Evolutionary conservation across 192 early-diverging fungal genomes (phyloP), one percentile per base, ranked within the genome.

Genomic region (Coemansia sp.): DNA sequence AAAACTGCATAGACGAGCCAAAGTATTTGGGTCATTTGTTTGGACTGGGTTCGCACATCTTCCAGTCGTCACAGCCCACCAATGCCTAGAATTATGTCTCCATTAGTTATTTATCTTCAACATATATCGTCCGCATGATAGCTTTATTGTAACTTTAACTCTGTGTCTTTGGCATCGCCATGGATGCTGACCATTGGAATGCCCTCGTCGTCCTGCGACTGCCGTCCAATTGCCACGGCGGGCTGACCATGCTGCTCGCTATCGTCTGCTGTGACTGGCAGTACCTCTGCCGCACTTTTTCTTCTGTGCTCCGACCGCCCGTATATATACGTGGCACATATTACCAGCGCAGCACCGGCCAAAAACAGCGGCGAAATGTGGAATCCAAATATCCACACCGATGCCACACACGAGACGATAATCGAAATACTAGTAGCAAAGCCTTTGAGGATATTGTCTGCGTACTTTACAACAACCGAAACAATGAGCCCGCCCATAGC

Each of bases 361-460:
- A 89, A 60, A 71, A 98, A 99, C 20, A 81, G 18, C 7, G 68
- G 47, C 4, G 93, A 85, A 50, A 97, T 82, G 7, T 79, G 66
- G 64, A 93, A 93, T 57, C 86, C 86, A 80, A 99, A 99, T 12
- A 95, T 64, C 59, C 85, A 90, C 14, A 94, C 84, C 49, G 92
- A 94, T 1, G 88, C 87, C 57, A 94, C 61, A 40, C 85, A 90
- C 7, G 93, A 95, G 40, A 99, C 82, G 38, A 99, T 88, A 58
- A 99, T 98, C 37, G 94, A 93, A 55, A 99, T 88, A 56, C 90
- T 93, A 5, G 96, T 98, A 8, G 97, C 94, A 83, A 99, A 99
- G n/a, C 97, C 94, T 70, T 99, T 99, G 37, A 99, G 81, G 60
- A 99, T 98, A 65, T 98, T 99, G 68, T 99, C 96, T 0, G 97